Conservation (phyloP, 768 basidiomycete species). For the Pholiota conissans region DNA sequence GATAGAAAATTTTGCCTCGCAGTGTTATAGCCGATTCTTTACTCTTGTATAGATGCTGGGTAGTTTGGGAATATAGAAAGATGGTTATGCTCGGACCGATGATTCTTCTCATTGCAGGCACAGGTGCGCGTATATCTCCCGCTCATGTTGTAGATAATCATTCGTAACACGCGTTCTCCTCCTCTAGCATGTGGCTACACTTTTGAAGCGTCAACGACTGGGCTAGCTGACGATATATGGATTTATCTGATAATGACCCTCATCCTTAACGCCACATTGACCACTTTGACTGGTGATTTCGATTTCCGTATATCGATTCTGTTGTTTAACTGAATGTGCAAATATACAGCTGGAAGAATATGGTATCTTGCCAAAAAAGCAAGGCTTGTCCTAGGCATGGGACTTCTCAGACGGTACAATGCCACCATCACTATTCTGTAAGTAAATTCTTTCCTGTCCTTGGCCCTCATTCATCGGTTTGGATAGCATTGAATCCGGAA, state of each 20-base stretch:
- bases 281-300: conserved; percentile 32
- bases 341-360: conserved; percentile 32
- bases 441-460: background rate
- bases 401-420: conserved; percentile 30
- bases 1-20: background rate
- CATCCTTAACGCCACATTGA: conserved; percentile 33
- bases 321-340: background rate
- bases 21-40: conserved; percentile 34
- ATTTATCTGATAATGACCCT: conserved; percentile 33
- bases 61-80: conserved; percentile 35
- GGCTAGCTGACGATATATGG: conserved; percentile 26
- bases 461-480: background rate
- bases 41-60: conserved; percentile 37
- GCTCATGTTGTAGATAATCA: background rate
- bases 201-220: conserved; percentile 16
- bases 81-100: conserved; percentile 26
- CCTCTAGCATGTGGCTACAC: conserved; percentile 21
- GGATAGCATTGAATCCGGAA: conserved; percentile 38
- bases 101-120: conserved; percentile 30
- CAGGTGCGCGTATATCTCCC: conserved; percentile 23
- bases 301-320: background rate
- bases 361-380: conserved; percentile 31
- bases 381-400: conserved; percentile 23
- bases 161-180: background rate
- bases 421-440: conserved; percentile 37